Evolutionary conservation across 169 alveolate genomes (phyloP), one percentile per base, ranked within the genome.

Genomic region (Perkinsus marinus): DNA sequence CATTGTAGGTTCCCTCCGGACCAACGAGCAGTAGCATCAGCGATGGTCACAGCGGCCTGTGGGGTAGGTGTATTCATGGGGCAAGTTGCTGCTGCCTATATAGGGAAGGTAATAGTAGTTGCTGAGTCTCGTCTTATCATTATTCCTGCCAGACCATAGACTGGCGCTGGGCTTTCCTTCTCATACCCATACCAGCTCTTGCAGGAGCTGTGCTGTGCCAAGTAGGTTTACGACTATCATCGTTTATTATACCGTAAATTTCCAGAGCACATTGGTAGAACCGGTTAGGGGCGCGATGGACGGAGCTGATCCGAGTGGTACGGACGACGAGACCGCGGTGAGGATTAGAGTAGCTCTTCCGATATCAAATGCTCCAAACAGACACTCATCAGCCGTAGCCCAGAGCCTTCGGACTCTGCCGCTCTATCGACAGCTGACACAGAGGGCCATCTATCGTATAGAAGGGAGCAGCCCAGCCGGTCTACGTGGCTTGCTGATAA

Each of bases 81-180:
- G 5, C 94, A 92, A 89, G 90, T 46, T 16, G 39, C 91, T 22
- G 94, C 94, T 3, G 94, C 94, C 3, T 69, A 47, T 26, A 43
- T 92, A 39, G 94, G 94, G 69, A 39, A 89, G 79, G 79, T 57
- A 57, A 30, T 57, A 13, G 22, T 13, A 16, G 46, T 57, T 5
- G 79, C 79, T 7, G 79, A 16, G 34, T 57, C 37, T 7, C 22
- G 3, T 19, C 3, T 13, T 16, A 19, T 57, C 30, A 13, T 19
- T 26, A 13, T 13, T n/a, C n/a, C n/a, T n/a, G n/a, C n/a, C 79
- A 57, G 79, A 57, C 79, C 36, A 26, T 92, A 6, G 94, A 92
- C 92, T 92, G 94, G 94, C 92, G 94, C 22, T 92, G 91, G 93
- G 92, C 69, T 17, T 92, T 92, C 69, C 91, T 92, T 7, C 30